Evolutionary conservation across 768 basidiomycete species (phyloP), one percentile per base, ranked within the genome.

Genomic region (Trametes sanguinea): DNA sequence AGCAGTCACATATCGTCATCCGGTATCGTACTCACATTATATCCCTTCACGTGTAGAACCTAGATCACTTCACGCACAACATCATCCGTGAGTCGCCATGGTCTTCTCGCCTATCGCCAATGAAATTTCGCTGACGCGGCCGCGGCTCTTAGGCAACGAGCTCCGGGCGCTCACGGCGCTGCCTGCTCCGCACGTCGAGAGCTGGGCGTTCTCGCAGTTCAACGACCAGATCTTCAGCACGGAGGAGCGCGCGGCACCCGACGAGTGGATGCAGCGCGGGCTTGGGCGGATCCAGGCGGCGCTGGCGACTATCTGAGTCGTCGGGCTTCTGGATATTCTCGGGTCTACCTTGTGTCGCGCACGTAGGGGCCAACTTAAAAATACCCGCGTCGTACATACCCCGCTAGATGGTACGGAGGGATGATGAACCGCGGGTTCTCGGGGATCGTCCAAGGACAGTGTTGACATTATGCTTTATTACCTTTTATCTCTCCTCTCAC

Each of bases 51-150:
- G 37, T 37, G 35, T 66, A 83, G 83, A 86, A 87, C 71, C 77
- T 88, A 67, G 87, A 90, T 67, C 84, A 89, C 71, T 89, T 88
- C 73, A 89, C 87, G 30, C 77, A 83, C 54, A 84, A 83, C 67
- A 86, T 89, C 70, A 88, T 89, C 65, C 81, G 86, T 82, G 70
- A 66, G 79, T 77, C 11, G 47, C 54, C 50, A 54, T 9, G 32
- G 5, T 4, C 2, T 11, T 14, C 6, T 1, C 8, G 10, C 4
- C 16, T 17, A 52, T 35, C 51, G 30, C n/a, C 46, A 6, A 29
- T 51, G 33, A 14, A 43, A n/a, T 51, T 54, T 37, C 3, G 27
- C 40, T 16, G 3, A 44, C 33, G 51, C 29, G 42, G 45, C 39
- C 50, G 62, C 58, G 55, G 16, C 52, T 37, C 48, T 22, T 64